These are phyloP conservation scores for Datisca glomerata DNA, from an alignment of 306 rosid genomes.

Conservation along the genomic window DNA sequence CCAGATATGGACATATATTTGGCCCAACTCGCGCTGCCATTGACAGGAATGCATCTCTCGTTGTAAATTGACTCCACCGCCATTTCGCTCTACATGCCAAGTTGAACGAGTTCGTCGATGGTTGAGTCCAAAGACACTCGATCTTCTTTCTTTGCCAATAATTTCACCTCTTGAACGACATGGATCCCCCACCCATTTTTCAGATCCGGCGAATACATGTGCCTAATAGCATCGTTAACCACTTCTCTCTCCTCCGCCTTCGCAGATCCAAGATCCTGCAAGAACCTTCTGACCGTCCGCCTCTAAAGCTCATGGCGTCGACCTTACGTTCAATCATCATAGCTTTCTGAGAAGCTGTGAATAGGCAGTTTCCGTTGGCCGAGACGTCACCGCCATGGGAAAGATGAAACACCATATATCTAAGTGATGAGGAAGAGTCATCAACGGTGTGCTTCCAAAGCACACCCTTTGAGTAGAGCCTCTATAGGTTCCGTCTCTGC, in stretches of 20 bases:
- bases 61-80: no score
- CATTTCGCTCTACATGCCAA: constrained; percentile 84
- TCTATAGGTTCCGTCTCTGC: constrained; percentile 66
- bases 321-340: constrained; percentile 42
- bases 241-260: constrained; percentile 33
- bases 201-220: constrained; percentile 89
- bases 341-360: constrained; percentile 84
- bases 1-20: constrained; percentile 93
- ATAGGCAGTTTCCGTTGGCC: constrained; percentile 81
- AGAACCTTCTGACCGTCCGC: constrained; percentile 64
- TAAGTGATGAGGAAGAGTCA: constrained; percentile 16
- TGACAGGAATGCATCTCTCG: no score
- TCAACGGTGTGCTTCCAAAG: constrained; percentile 75
- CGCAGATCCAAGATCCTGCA: constrained; percentile 68
- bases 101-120: constrained; percentile 69
- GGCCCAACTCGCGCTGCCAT: constrained; percentile 81
- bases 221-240: constrained; percentile 57
- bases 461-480: constrained; percentile 71
- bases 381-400: constrained; percentile 93
- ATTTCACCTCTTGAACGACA: constrained; percentile 91
- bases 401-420: constrained; percentile 67
- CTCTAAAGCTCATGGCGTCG: constrained; percentile 62
- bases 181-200: no score
- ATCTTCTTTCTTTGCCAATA: constrained; percentile 77
- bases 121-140: constrained; percentile 63